Percentiles rank a stretch among this genome's conserved stretches.
Evolutionary conservation across 1,284 basidiomycete species (phyloP).

Genomic region (Microbotryum scabiosae): DNA sequence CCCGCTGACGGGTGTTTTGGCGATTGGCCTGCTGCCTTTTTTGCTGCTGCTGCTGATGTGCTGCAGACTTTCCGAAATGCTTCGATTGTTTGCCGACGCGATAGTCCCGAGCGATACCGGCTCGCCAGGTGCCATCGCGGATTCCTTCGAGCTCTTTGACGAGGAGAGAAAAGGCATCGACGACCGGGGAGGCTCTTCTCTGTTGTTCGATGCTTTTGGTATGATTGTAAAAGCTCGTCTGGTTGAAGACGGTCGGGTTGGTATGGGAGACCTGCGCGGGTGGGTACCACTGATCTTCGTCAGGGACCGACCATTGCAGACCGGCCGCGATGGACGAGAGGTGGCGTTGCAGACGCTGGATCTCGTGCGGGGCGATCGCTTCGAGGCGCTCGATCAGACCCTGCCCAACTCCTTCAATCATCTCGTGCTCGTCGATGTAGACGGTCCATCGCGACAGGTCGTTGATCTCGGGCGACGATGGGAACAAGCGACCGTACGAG

Average conservation of each 20-base stretch:
- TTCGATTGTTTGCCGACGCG: constrained; percentile 8
- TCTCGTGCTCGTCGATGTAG: constrained; percentile 27
- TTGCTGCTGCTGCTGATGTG: no score
- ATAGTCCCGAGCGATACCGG: constrained; percentile 15
- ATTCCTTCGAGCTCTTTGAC: constrained; percentile 23
- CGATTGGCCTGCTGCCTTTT: no score
- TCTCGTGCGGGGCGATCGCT: constrained; percentile 6
- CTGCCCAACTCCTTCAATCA: constrained; percentile 15
- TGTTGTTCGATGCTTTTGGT: constrained; percentile 2
- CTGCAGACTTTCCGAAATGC: constrained; percentile 4
- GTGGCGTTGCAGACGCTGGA: constrained; percentile 22
- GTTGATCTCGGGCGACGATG: constrained; percentile 26
- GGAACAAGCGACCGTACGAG: constrained; percentile 28
- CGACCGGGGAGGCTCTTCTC: constrained; percentile 1
- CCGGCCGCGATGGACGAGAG: constrained; percentile 13
- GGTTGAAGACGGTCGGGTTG: neutral
- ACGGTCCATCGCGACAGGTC: constrained; percentile 22
- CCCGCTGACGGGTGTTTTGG: no score
- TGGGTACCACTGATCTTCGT: constrained; percentile 9
- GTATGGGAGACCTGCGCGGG: neutral
- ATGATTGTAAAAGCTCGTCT: constrained; percentile 6
- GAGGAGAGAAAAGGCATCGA: constrained; percentile 23
- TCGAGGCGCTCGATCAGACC: constrained; percentile 21
- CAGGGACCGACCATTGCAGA: constrained; percentile 23
- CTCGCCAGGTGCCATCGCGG: constrained; percentile 18